Percentiles rank a stretch among this genome's conserved stretches.
Conservation (phyloP, 2,329 filamentous ascomycete species). For the Phialemonium atrogriseum region DNA sequence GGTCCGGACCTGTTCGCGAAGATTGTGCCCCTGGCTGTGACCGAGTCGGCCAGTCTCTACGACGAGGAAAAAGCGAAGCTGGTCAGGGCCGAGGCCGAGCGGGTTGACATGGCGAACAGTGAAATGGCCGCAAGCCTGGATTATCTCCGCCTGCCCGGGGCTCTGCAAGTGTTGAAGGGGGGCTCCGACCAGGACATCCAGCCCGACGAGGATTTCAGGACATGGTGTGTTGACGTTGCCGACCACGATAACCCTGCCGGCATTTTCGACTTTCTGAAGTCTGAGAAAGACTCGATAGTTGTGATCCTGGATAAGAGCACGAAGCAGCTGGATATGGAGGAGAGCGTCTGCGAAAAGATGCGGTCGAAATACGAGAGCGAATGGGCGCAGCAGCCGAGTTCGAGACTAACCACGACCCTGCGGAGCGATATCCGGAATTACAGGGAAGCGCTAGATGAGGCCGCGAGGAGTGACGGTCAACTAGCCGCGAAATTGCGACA, state of each 20-base stretch:
- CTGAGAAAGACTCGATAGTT: constrained; percentile 69
- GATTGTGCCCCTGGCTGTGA: constrained; percentile 92
- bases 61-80: constrained; percentile 98
- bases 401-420: constrained; percentile 77
- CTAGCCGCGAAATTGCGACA: constrained; percentile 77
- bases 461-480: constrained; percentile 75
- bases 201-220: constrained; percentile 84
- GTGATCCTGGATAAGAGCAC: constrained; percentile 67
- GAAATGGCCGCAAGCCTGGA: constrained; percentile 95
- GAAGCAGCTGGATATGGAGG: constrained; percentile 92
- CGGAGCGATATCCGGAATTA: constrained; percentile 83
- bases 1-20: constrained; percentile 95
- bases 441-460: constrained; percentile 81
- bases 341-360: constrained; percentile 99
- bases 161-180: constrained; percentile 84
- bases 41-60: constrained; percentile 92
- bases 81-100: constrained; percentile 85
- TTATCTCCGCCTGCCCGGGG: constrained; percentile 82
- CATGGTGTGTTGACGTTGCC: constrained; percentile 89
- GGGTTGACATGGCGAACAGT: constrained; percentile 83
- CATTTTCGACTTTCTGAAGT: constrained; percentile 71
- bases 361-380: constrained; percentile 90
- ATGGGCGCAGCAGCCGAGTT: constrained; percentile 96
- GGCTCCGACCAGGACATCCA: constrained; percentile 83
- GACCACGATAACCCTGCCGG: constrained; percentile 71